Evolutionary conservation across 2,329 filamentous ascomycete species (phyloP), one percentile per base, ranked within the genome.

Genomic region (Aspergillus sp.): DNA sequence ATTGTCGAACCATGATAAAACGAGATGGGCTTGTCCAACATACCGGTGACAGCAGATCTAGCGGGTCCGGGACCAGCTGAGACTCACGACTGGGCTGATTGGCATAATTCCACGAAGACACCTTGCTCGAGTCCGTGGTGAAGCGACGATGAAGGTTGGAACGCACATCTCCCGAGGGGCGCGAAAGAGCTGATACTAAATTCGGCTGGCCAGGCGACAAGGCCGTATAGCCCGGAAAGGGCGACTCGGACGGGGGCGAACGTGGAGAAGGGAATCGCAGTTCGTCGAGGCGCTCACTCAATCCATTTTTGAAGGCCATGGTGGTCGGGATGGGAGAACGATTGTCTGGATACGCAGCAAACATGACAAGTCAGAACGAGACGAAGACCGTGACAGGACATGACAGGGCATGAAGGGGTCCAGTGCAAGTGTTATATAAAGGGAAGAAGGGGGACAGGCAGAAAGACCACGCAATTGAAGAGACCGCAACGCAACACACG

Each of bases 121-220:
- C 74, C 77, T 89, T 79, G 70, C 88, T 78, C 71, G 87, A 83
- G 72, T 95, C 94, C 48, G 90, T 93, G 53, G 91, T 97, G 72
- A 97, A 97, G 64, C 91, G 85, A 62, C 91, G 84, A 69, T 90
- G 88, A 65, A 97, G 76, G 58, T 82, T 83, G 53, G 81, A 80
- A 68, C 90, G 83, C 55, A 79, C 79, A 63, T 94, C 88, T 67
- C 81, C 78, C 53, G 78, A 66, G 51, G 74, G 67, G 47, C 73
- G 66, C 48, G 74, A 70, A 54, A 78, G 75, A 55, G 78, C 78
- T 42, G 72, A 75, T 66, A 82, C 75, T 62, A 82, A 80, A 62
- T 73, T 76, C 62, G 79, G 78, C 67, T 85, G 85, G 65, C 70
- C 68, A 4, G 86, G 82, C 58, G 81, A 80, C 62, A 86, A 83